phyloP scores from a whole-genome alignment of 2,329 filamentous ascomycete species.

The Phialophora macrospora region DNA sequence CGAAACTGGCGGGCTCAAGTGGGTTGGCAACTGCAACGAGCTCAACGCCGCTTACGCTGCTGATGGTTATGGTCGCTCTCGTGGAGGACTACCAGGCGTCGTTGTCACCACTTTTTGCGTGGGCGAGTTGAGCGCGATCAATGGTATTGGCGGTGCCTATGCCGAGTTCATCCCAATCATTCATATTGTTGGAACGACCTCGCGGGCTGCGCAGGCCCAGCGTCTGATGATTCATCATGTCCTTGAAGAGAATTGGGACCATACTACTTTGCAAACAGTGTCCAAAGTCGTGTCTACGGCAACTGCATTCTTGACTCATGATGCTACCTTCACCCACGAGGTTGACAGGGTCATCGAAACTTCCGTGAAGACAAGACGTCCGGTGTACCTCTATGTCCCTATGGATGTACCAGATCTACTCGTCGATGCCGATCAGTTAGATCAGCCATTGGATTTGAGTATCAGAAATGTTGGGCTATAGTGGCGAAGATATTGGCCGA shows the following conservation, averaged over 20 bases:
- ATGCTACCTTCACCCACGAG: slow-evolving; percentile 20
- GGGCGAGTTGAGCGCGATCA: slow-evolving; percentile 48
- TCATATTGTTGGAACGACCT: slow-evolving; percentile 62
- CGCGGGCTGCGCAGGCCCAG: slow-evolving; percentile 54
- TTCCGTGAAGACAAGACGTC: slow-evolving; percentile 1
- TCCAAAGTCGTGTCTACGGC: slow-evolving; percentile 26
- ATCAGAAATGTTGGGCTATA: no score
- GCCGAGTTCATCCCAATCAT: slow-evolving; percentile 63
- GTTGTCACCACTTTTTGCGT: slow-evolving; percentile 48
- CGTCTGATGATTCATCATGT: slow-evolving; percentile 46
- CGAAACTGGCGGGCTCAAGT: slow-evolving; percentile 38
- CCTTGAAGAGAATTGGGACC: slow-evolving; percentile 33
- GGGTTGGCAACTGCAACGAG: slow-evolving; percentile 43
- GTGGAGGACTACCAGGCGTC: slow-evolving; percentile 59
- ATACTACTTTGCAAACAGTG: slow-evolving; percentile 28
- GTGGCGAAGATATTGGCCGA: no score
- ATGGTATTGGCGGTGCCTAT: slow-evolving; percentile 52
- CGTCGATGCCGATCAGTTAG: background rate
- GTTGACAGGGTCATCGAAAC: slow-evolving; percentile 35
- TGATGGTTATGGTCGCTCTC: slow-evolving; percentile 43
- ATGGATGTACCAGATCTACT: background rate
- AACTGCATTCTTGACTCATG: slow-evolving; percentile 28
- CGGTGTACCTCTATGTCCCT: background rate
- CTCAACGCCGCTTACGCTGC: slow-evolving; percentile 43
- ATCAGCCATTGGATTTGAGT: no score